Conservation (phyloP, 805 yeast species). For the Nakazawaea populi region DNA sequence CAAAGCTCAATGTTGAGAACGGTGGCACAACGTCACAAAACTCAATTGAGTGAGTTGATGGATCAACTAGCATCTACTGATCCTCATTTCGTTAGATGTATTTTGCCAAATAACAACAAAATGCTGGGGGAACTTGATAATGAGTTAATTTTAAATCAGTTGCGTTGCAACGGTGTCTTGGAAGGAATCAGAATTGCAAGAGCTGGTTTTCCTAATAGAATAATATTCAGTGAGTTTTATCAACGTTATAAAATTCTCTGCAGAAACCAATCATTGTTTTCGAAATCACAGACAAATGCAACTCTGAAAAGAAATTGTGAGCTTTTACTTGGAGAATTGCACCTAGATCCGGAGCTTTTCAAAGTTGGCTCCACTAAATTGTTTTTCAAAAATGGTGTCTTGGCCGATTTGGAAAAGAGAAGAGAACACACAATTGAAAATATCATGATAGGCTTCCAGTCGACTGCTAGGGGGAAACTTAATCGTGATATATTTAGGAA, state of each 20-base stretch:
- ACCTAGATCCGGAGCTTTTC: slow-evolving; percentile 53
- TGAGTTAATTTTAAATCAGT: slow-evolving; percentile 73
- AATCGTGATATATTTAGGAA: slow-evolving; percentile 42
- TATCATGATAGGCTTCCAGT: slow-evolving; percentile 56
- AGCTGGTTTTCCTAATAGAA: slow-evolving; percentile 93
- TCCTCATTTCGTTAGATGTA: slow-evolving; percentile 97
- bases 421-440: slow-evolving; percentile 60
- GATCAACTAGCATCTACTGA: slow-evolving; percentile 70
- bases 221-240: slow-evolving; percentile 75
- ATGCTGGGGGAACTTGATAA: slow-evolving; percentile 68
- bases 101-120: slow-evolving; percentile 80
- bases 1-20: slow-evolving; percentile 51
- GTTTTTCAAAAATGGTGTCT: slow-evolving; percentile 71
- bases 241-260: slow-evolving; percentile 69
- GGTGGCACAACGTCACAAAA: slow-evolving; percentile 84
- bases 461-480: slow-evolving; percentile 57
- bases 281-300: slow-evolving; percentile 24
- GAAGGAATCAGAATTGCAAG: slow-evolving; percentile 98
- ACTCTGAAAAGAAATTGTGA: slow-evolving; percentile 64
- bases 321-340: slow-evolving; percentile 54
- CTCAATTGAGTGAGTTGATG: slow-evolving; percentile 70
- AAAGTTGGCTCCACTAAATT: slow-evolving; percentile 68
- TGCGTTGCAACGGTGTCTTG: slow-evolving; percentile 94
- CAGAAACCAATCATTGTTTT: slow-evolving; percentile 23
- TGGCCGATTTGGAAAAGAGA: slow-evolving; percentile 70